These are phyloP conservation scores for Eucalyptus camaldulensis DNA, from an alignment of 345 rosid species.

Conservation along the genomic window DNA sequence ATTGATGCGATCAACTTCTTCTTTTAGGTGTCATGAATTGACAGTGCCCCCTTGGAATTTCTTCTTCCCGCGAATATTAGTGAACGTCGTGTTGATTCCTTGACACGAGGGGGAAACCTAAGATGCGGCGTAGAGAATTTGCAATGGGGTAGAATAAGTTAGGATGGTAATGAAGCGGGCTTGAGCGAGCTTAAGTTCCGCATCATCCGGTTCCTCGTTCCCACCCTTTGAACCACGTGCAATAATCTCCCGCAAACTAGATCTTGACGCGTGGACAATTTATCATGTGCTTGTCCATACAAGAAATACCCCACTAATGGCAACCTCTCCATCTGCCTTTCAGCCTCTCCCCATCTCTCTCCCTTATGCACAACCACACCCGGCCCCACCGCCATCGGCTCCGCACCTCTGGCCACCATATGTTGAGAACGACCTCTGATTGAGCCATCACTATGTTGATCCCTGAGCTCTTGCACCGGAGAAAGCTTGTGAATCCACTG, in stretches of 20 bases:
- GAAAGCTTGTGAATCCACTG: background rate
- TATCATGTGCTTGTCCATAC: background rate
- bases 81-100: background rate
- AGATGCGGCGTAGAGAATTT: background rate
- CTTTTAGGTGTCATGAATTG: background rate
- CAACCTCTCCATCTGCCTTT: background rate
- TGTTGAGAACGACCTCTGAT: background rate
- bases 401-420: background rate
- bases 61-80: background rate
- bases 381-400: background rate
- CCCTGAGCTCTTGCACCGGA: background rate
- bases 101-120: background rate
- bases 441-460: background rate
- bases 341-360: background rate
- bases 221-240: background rate
- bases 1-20: background rate
- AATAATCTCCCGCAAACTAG: too few species aligned
- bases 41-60: background rate
- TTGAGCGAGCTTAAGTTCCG: background rate
- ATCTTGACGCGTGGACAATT: too few species aligned
- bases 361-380: background rate
- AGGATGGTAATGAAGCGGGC: background rate
- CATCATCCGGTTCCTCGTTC: background rate
- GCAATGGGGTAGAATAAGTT: background rate
- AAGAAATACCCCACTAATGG: background rate